These are phyloP conservation scores for Akebia trifoliata DNA, from an alignment of 164 flowering plant species.

Conservation along the genomic window DNA sequence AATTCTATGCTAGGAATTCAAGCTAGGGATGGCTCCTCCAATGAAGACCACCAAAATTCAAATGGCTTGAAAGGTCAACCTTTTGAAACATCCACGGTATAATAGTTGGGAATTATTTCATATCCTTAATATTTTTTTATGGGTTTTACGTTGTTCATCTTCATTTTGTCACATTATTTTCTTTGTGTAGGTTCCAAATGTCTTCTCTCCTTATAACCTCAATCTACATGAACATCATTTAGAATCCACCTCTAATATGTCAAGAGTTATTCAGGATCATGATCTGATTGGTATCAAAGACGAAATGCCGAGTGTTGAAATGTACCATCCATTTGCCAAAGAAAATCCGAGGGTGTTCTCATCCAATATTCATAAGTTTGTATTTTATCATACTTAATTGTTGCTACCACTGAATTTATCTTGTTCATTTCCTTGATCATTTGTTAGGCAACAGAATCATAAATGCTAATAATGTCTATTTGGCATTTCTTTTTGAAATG, in stretches of 20 bases:
- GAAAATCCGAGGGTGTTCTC: slow-evolving; percentile 14
- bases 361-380: slow-evolving; percentile 16
- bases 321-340: slow-evolving; percentile 14
- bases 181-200: slow-evolving; percentile 35
- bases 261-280: slow-evolving; percentile 27
- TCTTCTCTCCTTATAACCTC: slow-evolving; percentile 20
- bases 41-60: slow-evolving; percentile 19
- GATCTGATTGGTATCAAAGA: slow-evolving; percentile 21
- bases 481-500: not conserved
- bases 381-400: slow-evolving; percentile 3
- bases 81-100: slow-evolving; percentile 39
- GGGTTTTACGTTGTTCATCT: not conserved
- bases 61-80: slow-evolving; percentile 24
- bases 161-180: not conserved
- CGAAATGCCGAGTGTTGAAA: slow-evolving; percentile 15
- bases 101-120: slow-evolving; percentile 15
- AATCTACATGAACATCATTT: slow-evolving; percentile 23
- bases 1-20: slow-evolving; percentile 26
- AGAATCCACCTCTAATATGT: slow-evolving; percentile 24
- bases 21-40: slow-evolving; percentile 16
- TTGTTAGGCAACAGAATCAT: not conserved
- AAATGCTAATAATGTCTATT: slow-evolving; percentile 3
- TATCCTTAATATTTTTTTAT: too few relatives aligned
- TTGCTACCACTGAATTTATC: not conserved
- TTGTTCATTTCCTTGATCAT: not conserved